Percentiles rank a stretch among this genome's conserved stretches.
phyloP scores from a whole-genome alignment of 345 rosid genomes.

The Lepidium sativum region DNA sequence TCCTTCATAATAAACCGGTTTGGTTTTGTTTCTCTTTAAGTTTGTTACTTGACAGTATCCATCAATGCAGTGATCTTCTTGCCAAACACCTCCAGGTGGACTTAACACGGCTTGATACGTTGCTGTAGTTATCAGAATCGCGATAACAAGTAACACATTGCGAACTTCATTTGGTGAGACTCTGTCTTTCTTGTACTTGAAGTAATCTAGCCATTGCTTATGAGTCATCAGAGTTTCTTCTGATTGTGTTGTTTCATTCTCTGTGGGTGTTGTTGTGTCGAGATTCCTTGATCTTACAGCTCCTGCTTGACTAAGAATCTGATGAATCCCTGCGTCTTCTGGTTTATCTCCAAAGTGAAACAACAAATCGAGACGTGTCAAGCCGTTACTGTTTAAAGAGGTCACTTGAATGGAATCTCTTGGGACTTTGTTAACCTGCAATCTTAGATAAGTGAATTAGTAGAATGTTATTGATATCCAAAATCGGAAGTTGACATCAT shows the following conservation, averaged over 20 bases:
- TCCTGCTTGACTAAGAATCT: constrained; percentile 21
- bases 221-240: constrained; percentile 17
- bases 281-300: constrained; percentile 13
- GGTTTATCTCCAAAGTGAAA: constrained; percentile 17
- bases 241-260: not conserved
- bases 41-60: not conserved
- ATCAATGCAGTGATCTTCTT: constrained; percentile 17
- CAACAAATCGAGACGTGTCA: constrained; percentile 24
- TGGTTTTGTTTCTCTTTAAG: not conserved
- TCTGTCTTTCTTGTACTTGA: constrained; percentile 14
- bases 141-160: constrained; percentile 21
- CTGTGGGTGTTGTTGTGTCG: not conserved
- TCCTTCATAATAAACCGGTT: constrained; percentile 12
- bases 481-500: no score
- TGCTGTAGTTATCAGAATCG: constrained; percentile 25
- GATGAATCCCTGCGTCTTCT: constrained; percentile 20
- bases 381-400: constrained; percentile 21
- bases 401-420: constrained; percentile 17
- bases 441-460: not conserved
- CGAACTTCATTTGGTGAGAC: constrained; percentile 24
- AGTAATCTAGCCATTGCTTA: constrained; percentile 15
- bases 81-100: constrained; percentile 37
- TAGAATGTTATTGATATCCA: no score
- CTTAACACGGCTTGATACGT: constrained; percentile 36
- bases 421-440: constrained; percentile 9